A percentile compares a stretch with the other conserved stretches of the same genome.
phyloP scores from a whole-genome alignment of 257 asterid species.

The Scutellaria minor region DNA sequence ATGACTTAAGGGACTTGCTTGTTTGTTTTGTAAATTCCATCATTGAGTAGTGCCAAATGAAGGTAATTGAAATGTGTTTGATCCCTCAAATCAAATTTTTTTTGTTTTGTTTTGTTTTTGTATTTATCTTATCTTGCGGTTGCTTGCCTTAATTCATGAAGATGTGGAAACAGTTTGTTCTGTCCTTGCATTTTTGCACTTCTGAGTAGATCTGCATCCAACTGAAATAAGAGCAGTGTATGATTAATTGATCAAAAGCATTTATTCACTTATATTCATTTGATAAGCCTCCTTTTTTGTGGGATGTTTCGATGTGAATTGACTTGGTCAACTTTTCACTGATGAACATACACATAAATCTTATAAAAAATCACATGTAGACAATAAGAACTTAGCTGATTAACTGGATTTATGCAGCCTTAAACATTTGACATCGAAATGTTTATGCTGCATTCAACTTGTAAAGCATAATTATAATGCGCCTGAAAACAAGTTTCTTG shows the following conservation, averaged over 20 bases:
- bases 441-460: constrained; percentile 33
- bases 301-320: neutral
- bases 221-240: neutral
- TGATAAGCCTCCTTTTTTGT: neutral
- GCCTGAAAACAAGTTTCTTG: neutral
- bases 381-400: constrained; percentile 2
- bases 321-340: constrained; percentile 24
- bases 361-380: constrained; percentile 1
- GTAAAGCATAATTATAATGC: constrained; percentile 18
- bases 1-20: constrained; percentile 9
- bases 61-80: constrained; percentile 22
- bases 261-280: neutral
- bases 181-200: neutral
- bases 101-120: neutral
- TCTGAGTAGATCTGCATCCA: constrained; percentile 5
- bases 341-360: neutral
- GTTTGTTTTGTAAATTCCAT: constrained; percentile 14
- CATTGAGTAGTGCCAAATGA: neutral
- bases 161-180: neutral
- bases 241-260: neutral
- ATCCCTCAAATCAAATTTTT: neutral
- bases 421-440: constrained; percentile 13
- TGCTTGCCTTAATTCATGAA: constrained; percentile 15
- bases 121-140: constrained; percentile 1
- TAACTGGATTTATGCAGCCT: neutral